Conservation (phyloP, 202 grass and related monocot genomes). For the Schoenoplectus tabernaemontani region DNA sequence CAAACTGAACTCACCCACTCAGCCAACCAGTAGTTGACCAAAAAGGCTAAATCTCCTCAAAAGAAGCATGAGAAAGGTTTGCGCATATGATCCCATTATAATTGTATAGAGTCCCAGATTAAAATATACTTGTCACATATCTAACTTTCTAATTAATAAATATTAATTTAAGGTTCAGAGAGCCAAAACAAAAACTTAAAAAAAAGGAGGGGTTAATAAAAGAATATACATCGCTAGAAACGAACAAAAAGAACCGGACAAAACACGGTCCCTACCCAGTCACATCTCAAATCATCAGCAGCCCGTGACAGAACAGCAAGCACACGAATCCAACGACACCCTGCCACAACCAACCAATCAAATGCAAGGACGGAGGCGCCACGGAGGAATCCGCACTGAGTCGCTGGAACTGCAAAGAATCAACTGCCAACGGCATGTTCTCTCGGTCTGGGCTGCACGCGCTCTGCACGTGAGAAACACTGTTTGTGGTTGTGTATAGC, state of each 20-base stretch:
- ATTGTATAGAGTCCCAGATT: neutral
- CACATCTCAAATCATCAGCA: conserved; percentile 22
- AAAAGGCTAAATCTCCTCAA: conserved; percentile 5
- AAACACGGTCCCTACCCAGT: conserved; percentile 14
- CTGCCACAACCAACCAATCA: neutral
- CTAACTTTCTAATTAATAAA: conserved; percentile 7
- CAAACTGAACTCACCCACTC: neutral
- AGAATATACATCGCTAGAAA: conserved; percentile 14
- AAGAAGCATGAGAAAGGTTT: neutral
- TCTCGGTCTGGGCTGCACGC: conserved; percentile 84
- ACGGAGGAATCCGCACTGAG: conserved; percentile 24
- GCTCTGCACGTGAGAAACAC: conserved; percentile 23
- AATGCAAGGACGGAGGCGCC: neutral
- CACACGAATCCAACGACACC: neutral
- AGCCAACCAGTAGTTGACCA: neutral
- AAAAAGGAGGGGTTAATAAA: neutral
- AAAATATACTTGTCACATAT: neutral
- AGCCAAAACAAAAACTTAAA: neutral
- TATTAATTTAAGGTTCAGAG: neutral
- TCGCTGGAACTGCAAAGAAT: conserved; percentile 86
- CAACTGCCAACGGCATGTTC: conserved; percentile 99
- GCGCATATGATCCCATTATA: conserved; percentile 8
- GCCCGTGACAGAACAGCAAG: conserved; percentile 13
- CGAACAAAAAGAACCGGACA: conserved; percentile 30
- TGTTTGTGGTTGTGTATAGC: conserved; percentile 57